Evolutionary conservation across 805 yeast genomes (phyloP).

Genomic region (Myxozyma kluyveri): DNA sequence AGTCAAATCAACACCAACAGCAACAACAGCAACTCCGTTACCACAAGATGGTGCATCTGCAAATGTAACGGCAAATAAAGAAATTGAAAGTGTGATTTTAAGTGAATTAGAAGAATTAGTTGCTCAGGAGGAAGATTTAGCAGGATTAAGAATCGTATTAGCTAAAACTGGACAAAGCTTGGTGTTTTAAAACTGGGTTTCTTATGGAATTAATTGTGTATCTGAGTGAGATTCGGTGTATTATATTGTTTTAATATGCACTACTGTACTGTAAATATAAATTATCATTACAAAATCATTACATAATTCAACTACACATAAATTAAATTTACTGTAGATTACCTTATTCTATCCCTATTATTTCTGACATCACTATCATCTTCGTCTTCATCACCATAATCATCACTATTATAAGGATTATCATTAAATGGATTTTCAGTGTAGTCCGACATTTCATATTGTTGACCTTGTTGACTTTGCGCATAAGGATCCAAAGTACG

Average conservation of each 20-base stretch:
- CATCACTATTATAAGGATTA: slow-evolving; percentile 6
- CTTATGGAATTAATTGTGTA: background rate
- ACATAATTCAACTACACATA: background rate
- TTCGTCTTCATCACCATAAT: slow-evolving; percentile 2
- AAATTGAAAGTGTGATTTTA: slow-evolving; percentile 13
- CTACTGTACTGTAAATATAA: too few relatives aligned
- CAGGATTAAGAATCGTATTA: slow-evolving; percentile 23
- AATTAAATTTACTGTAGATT: too few relatives aligned
- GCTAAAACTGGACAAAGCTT: slow-evolving; percentile 25
- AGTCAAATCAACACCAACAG: slow-evolving; percentile 9
- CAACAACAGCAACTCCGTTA: slow-evolving; percentile 2
- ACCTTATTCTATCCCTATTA: too few relatives aligned
- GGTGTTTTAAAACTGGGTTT: slow-evolving; percentile 8
- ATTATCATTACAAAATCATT: background rate
- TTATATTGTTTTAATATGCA: background rate
- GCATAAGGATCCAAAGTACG: slow-evolving; percentile 9
- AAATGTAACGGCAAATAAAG: background rate
- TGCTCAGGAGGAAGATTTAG: slow-evolving; percentile 25
- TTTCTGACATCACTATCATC: too few relatives aligned
- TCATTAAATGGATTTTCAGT: background rate
- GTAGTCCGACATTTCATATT: slow-evolving; percentile 13
- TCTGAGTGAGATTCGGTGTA: background rate
- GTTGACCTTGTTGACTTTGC: background rate
- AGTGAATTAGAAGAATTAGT: slow-evolving; percentile 18
- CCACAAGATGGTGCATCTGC: background rate